phyloP scores from a whole-genome alignment of 2,329 filamentous ascomycete genomes.

The Fusarium stilboides region DNA sequence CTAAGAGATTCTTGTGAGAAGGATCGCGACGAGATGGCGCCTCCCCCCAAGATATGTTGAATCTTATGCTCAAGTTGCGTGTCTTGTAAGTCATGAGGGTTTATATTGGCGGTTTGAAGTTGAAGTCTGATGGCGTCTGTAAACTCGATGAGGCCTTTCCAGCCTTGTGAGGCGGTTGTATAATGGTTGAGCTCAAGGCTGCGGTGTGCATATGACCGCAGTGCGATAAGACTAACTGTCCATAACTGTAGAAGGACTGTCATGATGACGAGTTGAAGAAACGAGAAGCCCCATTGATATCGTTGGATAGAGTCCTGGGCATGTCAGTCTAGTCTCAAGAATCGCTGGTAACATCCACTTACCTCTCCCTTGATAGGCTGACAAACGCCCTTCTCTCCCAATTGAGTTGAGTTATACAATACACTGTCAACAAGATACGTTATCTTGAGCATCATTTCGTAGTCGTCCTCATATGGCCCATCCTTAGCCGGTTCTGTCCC shows the following conservation, averaged over 20 bases:
- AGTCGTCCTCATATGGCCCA: too few relatives aligned
- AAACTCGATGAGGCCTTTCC: conserved; percentile 10
- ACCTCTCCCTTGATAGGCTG: conserved; percentile 12
- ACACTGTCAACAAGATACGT: background rate
- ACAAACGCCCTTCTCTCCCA: background rate
- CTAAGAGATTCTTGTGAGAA: background rate
- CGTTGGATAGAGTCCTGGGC: background rate
- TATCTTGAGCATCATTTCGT: too few relatives aligned
- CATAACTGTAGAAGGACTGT: background rate
- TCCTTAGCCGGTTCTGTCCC: too few relatives aligned
- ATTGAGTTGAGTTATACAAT: background rate
- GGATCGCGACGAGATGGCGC: background rate
- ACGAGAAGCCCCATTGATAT: conserved; percentile 32
- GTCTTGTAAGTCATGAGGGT: background rate
- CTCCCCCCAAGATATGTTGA: background rate
- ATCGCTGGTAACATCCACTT: fast-evolving
- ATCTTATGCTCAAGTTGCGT: conserved; percentile 1
- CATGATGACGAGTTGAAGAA: conserved; percentile 12
- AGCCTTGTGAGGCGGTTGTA: background rate
- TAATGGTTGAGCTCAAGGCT: background rate
- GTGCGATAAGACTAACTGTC: background rate
- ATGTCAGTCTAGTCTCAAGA: fast-evolving
- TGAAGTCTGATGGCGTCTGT: background rate
- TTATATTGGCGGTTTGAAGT: background rate
- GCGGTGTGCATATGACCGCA: background rate